phyloP scores from a whole-genome alignment of 768 basidiomycete genomes.

The Boletus fagicola region DNA sequence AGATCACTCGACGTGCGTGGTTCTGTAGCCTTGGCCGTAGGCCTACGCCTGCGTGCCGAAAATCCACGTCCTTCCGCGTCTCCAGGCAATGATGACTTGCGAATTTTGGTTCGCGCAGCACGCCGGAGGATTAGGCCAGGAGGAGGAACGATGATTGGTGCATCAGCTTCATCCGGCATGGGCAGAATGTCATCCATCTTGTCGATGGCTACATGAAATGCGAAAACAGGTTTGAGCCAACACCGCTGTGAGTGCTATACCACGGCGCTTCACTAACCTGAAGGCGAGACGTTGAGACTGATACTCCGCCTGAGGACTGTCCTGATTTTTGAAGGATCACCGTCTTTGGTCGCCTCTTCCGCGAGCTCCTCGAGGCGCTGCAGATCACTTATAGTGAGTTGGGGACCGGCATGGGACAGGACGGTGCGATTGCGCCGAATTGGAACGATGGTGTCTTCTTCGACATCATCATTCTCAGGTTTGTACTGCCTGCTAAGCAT shows the following conservation, averaged over 20 bases:
- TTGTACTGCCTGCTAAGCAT: conserved; percentile 95
- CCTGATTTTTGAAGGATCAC: conserved; percentile 78
- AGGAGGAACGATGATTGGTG: conserved; percentile 82
- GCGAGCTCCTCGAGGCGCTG: conserved; percentile 92
- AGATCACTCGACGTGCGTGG: conserved; percentile 66
- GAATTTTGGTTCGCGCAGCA: conserved; percentile 91
- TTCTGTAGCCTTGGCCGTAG: conserved; percentile 34
- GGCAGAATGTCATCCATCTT: conserved; percentile 66
- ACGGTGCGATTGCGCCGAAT: conserved; percentile 67
- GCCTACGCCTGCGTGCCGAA: conserved; percentile 35
- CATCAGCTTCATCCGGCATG: conserved; percentile 77
- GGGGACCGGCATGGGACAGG: conserved; percentile 67
- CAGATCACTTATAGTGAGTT: conserved; percentile 91
- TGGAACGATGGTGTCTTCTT: conserved; percentile 68
- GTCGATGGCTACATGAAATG: conserved; percentile 51
- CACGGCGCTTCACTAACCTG: conserved; percentile 56
- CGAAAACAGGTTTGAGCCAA: conserved; percentile 23
- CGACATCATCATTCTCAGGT: conserved; percentile 77
- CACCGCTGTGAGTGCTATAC: conserved; percentile 1
- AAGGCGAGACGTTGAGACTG: conserved; percentile 81
- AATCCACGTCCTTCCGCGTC: conserved; percentile 87
- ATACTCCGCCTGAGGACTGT: conserved; percentile 81
- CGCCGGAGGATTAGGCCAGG: conserved; percentile 89
- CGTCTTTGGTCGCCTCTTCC: conserved; percentile 81
- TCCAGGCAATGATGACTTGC: conserved; percentile 73